phyloP scores from a whole-genome alignment of 2,329 filamentous ascomycete species.

The Ophiobolus disseminans region DNA sequence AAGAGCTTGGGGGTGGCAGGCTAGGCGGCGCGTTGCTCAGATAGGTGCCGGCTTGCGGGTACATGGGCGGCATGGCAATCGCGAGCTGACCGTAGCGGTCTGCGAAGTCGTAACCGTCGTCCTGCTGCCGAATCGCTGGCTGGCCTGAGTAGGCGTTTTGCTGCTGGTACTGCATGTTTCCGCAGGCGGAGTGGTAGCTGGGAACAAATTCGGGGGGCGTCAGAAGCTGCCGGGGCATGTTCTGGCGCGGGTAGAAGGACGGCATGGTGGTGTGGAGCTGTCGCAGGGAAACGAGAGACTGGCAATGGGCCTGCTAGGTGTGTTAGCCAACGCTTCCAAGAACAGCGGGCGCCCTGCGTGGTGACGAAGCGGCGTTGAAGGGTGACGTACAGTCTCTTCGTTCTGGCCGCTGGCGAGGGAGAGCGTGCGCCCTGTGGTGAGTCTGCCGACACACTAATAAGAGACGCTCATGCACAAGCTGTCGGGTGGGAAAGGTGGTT shows the following conservation, averaged over 20 bases:
- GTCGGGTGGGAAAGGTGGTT: slow-evolving; percentile 25
- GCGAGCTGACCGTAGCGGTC: slow-evolving; percentile 55
- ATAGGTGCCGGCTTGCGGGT: slow-evolving; percentile 50
- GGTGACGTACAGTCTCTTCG: slow-evolving; percentile 50
- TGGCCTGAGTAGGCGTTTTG: slow-evolving; percentile 54
- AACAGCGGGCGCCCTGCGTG: slow-evolving; percentile 1
- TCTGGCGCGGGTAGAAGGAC: slow-evolving; percentile 58
- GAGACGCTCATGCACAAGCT: slow-evolving; percentile 46
- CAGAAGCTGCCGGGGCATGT: slow-evolving; percentile 52
- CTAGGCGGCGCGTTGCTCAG: slow-evolving; percentile 45
- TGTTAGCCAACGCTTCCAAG: slow-evolving; percentile 22
- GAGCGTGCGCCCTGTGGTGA: slow-evolving; percentile 48
- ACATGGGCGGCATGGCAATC: slow-evolving; percentile 49
- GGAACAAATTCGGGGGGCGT: slow-evolving; percentile 59
- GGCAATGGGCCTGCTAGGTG: slow-evolving; percentile 45
- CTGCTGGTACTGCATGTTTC: slow-evolving; percentile 53
- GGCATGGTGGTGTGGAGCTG: slow-evolving; percentile 54
- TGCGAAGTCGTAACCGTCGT: slow-evolving; percentile 56
- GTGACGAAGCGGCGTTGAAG: background rate
- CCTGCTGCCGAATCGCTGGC: slow-evolving; percentile 50
- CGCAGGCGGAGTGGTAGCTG: slow-evolving; percentile 53
- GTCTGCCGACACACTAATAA: slow-evolving; percentile 42
- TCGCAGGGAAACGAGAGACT: slow-evolving; percentile 51
- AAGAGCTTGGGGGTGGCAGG: slow-evolving; percentile 46
- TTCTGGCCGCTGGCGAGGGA: slow-evolving; percentile 40